Conservation (phyloP, 2,329 filamentous ascomycete genomes). For the Pseudofabraea citricarpa region DNA sequence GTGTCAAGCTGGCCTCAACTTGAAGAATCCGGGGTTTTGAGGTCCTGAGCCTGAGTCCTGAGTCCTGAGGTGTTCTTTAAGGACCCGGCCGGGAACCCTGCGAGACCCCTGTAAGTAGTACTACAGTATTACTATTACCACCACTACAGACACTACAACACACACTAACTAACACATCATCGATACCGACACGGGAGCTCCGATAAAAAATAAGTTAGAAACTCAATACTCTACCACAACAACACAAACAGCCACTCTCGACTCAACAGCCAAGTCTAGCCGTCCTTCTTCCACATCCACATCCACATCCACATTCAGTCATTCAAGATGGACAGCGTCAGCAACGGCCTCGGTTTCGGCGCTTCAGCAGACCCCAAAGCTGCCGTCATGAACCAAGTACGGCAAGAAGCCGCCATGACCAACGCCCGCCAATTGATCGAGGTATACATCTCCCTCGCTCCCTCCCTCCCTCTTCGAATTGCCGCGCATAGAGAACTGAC, state of each 20-base stretch:
- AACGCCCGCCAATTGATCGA: conserved; percentile 69
- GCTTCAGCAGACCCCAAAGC: conserved; percentile 22
- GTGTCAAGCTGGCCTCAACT: conserved; percentile 2
- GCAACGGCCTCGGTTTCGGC: conserved; percentile 18
- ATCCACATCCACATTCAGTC: not conserved
- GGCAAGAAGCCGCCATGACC: conserved; percentile 55
- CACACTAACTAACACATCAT: no score
- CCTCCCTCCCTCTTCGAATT: conserved; percentile 43
- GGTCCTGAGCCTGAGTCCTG: no score
- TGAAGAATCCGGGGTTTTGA: not conserved
- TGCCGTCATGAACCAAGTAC: conserved; percentile 46
- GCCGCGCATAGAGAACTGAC: conserved; percentile 38
- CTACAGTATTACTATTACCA: no score
- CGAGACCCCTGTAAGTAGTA: no score
- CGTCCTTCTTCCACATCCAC: not conserved
- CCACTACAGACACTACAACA: no score
- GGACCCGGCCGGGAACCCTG: no score
- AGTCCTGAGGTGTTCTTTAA: no score
- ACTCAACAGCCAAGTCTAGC: not conserved
- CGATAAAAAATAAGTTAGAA: no score
- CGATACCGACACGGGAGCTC: no score
- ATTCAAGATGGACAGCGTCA: conserved; percentile 23
- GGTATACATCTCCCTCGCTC: conserved; percentile 37
- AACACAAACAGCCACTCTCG: not conserved
- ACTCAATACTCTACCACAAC: no score